Base-by-base conservation (phyloP, 768 basidiomycete genomes). In the Pisolithus marmoratus region DNA sequence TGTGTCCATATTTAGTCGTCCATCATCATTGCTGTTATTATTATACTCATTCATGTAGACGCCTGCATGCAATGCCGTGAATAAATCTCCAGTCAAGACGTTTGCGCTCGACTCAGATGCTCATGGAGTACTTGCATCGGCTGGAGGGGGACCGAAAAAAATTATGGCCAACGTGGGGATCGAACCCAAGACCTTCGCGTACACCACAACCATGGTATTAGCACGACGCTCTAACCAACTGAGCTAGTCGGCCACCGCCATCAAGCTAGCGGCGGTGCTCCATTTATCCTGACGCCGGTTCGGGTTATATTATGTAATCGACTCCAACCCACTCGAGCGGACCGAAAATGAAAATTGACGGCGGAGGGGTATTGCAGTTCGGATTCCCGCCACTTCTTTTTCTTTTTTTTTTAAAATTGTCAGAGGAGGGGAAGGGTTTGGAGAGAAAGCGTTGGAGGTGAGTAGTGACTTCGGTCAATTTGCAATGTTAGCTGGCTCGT, bases 221-320 rank as follows among this genome's bases (percentile, higher is more conserved):
- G 85, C 82, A 85, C 85, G 81, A 87, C 85, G 85, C 86, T 87
- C 87, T 87, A 87, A 88, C 86, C 87, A 87, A 74, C 87, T 89
- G 86, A 89, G 87, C 86, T 87, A 88, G 83, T 81, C 85, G 84
- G 85, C 85, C 85, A 29, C 29, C 38, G 54, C 23, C 37, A 1
- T 8, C 8, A 54, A 58, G 14, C 12, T 34, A 8, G 5, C 14
- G 34, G 34, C 34, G 34, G 14, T 15, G 34, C 12, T 15, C 34
- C 5, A 12, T 34, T 34, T 14, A 34, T 34, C 4, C 14, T 34
- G 34, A 5, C 5, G 2, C 26, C 8, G n/a, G n/a, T n/a, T n/a
- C n/a, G n/a, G 26, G 8, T 5, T 8, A 27, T 27, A 27, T 27
- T 27, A 27, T 8, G 8, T 27, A 27, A 27, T 27, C 8, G 26